Conservation (phyloP, 2,329 filamentous ascomycete species). For the Teratosphaeria pseudoeucalypti region DNA sequence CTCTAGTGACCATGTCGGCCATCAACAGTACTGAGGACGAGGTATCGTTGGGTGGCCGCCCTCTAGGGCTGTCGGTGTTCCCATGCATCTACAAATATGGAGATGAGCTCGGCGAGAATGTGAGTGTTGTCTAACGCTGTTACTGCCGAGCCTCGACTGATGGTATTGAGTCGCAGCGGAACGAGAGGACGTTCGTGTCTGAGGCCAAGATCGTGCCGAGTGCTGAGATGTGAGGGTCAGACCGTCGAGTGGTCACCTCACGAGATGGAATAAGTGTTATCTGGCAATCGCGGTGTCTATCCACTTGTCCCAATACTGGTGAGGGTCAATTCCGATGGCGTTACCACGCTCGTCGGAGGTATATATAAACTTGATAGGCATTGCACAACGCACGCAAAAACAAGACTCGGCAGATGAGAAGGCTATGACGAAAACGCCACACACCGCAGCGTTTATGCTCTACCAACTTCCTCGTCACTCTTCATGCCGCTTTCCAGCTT, state of each 20-base stretch:
- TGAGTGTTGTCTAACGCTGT: neutral
- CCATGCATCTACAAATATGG: conserved; percentile 3
- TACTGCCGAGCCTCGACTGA: neutral
- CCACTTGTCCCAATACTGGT: no score
- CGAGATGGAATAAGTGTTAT: no score
- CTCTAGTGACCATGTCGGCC: neutral
- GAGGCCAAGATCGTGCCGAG: neutral
- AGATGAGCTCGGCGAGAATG: conserved; percentile 4
- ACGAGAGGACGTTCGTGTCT: neutral
- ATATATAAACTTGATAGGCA: no score
- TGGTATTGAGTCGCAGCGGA: neutral
- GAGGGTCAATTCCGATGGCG: no score
- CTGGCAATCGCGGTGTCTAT: no score
- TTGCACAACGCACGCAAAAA: no score
- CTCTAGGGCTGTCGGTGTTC: conserved; percentile 1
- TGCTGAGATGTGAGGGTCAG: neutral
- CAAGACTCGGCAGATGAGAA: neutral
- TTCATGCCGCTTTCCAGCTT: neutral
- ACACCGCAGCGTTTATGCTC: neutral
- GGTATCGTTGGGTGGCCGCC: neutral
- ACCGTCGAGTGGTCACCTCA: neutral
- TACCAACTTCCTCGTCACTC: neutral
- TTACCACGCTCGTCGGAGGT: no score
- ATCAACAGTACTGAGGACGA: conserved; percentile 2
- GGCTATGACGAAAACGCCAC: neutral